phyloP scores from a whole-genome alignment of 1,139 yeast species.

The Candida sp. region DNA sequence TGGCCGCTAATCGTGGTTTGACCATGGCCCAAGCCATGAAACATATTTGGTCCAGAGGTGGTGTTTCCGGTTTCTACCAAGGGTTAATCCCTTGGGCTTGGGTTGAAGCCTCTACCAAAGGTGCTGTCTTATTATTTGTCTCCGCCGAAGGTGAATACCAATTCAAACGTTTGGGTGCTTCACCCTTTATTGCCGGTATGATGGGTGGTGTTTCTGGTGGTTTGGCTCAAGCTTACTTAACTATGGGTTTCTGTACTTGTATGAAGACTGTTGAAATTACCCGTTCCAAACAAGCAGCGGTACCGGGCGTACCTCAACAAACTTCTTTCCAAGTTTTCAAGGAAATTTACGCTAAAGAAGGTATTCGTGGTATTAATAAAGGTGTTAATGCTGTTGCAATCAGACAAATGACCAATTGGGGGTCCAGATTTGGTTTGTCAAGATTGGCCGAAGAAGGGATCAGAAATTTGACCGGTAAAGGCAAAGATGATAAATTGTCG shows the following conservation, averaged over 20 bases:
- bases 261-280: conserved; percentile 99
- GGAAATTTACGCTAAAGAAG: conserved; percentile 81
- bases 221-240: conserved; percentile 90
- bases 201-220: conserved; percentile 97
- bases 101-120: conserved; percentile 99
- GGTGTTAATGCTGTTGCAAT: conserved; percentile 99
- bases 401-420: conserved; percentile 99
- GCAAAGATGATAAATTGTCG: conserved; percentile 56
- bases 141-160: conserved; percentile 89
- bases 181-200: conserved; percentile 81
- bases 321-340: conserved; percentile 83
- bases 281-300: conserved; percentile 72
- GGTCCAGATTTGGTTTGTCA: conserved; percentile 91
- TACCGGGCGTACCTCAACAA: conserved; percentile 61
- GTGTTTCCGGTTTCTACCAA: conserved; percentile 87
- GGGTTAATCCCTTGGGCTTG: conserved; percentile 99
- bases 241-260: conserved; percentile 98
- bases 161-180: conserved; percentile 60
- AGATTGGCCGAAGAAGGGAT: conserved; percentile 89
- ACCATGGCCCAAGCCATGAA: conserved; percentile 64
- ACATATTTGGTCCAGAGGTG: conserved; percentile 92
- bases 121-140: conserved; percentile 94
- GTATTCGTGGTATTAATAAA: conserved; percentile 90
- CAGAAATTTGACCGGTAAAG: conserved; percentile 59
- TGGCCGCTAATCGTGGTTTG: conserved; percentile 92